Base-by-base conservation (phyloP, 225 moss, liverwort and hornwort genomes). In the Thuidium tamariscinum region DNA sequence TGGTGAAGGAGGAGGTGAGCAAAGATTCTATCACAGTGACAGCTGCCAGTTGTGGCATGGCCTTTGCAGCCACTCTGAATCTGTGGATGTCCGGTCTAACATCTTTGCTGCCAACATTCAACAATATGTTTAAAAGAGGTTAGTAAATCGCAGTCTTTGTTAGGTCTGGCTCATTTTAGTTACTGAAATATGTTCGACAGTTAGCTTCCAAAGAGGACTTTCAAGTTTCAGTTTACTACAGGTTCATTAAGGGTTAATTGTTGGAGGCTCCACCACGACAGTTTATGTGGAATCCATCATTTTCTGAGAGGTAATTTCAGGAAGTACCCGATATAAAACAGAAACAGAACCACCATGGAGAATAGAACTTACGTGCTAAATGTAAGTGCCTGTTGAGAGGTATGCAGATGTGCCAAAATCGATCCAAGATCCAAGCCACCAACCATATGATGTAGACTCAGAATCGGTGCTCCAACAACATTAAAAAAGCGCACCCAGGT, bases 41-140 rank as follows among this genome's bases (percentile, higher is more conserved):
- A 48, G 92, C 81, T 81, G 92, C 89, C 82, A 92, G 89, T 69
- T 91, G 91, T 82, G 92, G 91, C 91, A 92, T 89, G 17, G 89
- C 86, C 36, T n/a, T 88, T 3, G 86, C 89, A 88, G 91, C 88
- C 55, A 65, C 74, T 88, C 62, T 75, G 82, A 89, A 92, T 19
- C 73, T 84, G 42, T 86, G 68, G 21, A 89, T 36, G 80, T 91
- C 89, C 19, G 34, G 86, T 82, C 48, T 34, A 57, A 39, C 73
- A 22, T 64, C 81, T 60, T 25, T 59, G 56, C 92, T 92, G 91
- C 82, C 81, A 80, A 56, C 27, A 89, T 54, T 77, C 60, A 83
- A 17, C 66, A 81, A 64, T 51, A 81, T 23, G 65, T 41, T 72
- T 72, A 49, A 49, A 69, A 68, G 67, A 74, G 70, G 60, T 42